Conservation (phyloP, 495 filamentous ascomycete genomes). For the Trichoderma parareesei region DNA sequence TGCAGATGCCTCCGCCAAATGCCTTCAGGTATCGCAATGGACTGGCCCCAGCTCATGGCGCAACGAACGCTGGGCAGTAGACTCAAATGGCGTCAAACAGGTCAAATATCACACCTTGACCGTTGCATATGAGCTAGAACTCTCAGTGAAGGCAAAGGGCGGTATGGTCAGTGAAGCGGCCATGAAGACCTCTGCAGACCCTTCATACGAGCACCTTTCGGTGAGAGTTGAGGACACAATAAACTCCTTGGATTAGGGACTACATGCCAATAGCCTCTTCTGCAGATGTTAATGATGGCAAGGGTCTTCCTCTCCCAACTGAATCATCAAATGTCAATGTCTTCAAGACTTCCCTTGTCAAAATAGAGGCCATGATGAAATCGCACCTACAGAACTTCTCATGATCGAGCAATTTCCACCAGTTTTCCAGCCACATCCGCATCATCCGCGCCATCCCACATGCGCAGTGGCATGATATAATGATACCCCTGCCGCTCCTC, state of each 20-base stretch:
- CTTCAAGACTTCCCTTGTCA: too few species aligned
- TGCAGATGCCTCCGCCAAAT: constrained; percentile 13
- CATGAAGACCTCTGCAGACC: neutral
- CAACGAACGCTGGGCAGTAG: constrained; percentile 21
- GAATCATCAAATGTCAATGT: too few species aligned
- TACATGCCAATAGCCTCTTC: too few species aligned
- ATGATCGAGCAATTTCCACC: too few species aligned
- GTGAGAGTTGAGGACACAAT: neutral
- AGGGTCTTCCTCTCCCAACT: too few species aligned
- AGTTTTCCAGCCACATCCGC: too few species aligned
- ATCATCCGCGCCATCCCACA: too few species aligned
- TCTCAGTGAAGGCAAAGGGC: neutral
- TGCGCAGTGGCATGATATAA: neutral
- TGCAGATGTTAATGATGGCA: too few species aligned
- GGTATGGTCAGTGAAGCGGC: neutral
- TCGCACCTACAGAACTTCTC: too few species aligned
- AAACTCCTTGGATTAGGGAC: too few species aligned
- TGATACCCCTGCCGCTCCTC: neutral
- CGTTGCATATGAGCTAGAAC: neutral
- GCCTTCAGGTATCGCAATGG: constrained; percentile 17
- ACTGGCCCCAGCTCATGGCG: constrained; percentile 23
- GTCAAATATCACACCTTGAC: constrained; percentile 24
- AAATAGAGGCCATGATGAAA: too few species aligned
- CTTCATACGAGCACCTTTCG: neutral
- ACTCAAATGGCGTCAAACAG: constrained; percentile 15